phyloP scores from a whole-genome alignment of 2,329 filamentous ascomycete species.

The Paraconiothyrium brasiliense region DNA sequence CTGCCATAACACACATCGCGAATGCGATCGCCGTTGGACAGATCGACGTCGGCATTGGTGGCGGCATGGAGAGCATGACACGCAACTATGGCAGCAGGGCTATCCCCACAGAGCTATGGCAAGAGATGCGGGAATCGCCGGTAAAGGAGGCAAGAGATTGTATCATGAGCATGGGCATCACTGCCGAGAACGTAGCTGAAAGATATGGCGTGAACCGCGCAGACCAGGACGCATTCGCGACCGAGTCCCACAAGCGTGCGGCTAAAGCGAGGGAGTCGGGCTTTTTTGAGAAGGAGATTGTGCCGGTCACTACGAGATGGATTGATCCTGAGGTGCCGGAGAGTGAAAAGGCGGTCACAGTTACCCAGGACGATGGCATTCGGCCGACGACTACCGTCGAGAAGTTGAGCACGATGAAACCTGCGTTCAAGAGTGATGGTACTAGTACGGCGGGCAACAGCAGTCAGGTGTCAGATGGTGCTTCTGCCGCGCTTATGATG shows the following conservation, averaged over 20 bases:
- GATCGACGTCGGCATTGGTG: slow-evolving; percentile 79
- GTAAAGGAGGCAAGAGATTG: slow-evolving; percentile 81
- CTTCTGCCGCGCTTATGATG: slow-evolving; percentile 85
- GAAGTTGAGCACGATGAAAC: slow-evolving; percentile 81
- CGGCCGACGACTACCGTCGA: slow-evolving; percentile 73
- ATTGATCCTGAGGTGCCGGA: slow-evolving; percentile 67
- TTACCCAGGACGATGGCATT: slow-evolving; percentile 85
- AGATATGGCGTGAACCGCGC: slow-evolving; percentile 76
- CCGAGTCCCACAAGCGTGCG: slow-evolving; percentile 77
- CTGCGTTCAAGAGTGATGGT: slow-evolving; percentile 80
- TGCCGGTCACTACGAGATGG: slow-evolving; percentile 77
- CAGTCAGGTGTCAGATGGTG: slow-evolving; percentile 87
- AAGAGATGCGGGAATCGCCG: slow-evolving; percentile 70
- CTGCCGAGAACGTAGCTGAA: slow-evolving; percentile 85
- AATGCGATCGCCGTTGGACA: slow-evolving; percentile 78
- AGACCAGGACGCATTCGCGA: slow-evolving; percentile 87
- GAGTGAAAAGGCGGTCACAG: slow-evolving; percentile 67
- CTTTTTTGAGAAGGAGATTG: slow-evolving; percentile 79
- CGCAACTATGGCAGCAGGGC: slow-evolving; percentile 85
- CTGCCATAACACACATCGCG: slow-evolving; percentile 78
- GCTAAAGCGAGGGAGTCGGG: slow-evolving; percentile 74
- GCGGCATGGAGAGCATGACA: slow-evolving; percentile 97
- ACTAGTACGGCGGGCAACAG: slow-evolving; percentile 85
- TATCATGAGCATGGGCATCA: slow-evolving; percentile 93
- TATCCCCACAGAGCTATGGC: slow-evolving; percentile 86